Percentiles rank a stretch among this genome's conserved stretches.
Evolutionary conservation across 1,139 yeast species (phyloP).

Genomic region (Schizosaccharomyces versatilis): DNA sequence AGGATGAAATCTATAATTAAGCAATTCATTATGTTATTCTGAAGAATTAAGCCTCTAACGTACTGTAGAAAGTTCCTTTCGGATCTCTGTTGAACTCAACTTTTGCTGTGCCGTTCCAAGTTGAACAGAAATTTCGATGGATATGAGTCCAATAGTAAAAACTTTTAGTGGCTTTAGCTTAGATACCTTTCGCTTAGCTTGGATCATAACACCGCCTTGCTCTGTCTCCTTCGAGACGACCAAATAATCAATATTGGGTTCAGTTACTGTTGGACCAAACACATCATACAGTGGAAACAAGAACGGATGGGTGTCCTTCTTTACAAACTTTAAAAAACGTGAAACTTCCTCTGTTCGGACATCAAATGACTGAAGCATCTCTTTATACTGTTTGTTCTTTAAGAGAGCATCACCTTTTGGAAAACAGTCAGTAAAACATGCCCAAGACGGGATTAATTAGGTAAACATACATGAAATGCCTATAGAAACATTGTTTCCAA

Average conservation of each 20-base stretch:
- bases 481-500: slow-evolving; percentile 39
- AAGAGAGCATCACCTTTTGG: slow-evolving; percentile 34
- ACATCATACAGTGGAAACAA: slow-evolving; percentile 52
- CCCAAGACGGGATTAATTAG: not conserved
- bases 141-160: slow-evolving; percentile 21
- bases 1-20: too few species aligned
- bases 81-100: slow-evolving; percentile 53
- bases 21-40: too few species aligned
- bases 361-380: slow-evolving; percentile 38
- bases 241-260: slow-evolving; percentile 52
- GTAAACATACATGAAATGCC: slow-evolving; percentile 36
- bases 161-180: too few species aligned
- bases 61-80: slow-evolving; percentile 15
- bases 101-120: slow-evolving; percentile 45
- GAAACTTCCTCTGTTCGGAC: slow-evolving; percentile 28
- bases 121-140: slow-evolving; percentile 22
- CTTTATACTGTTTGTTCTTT: slow-evolving; percentile 49
- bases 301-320: slow-evolving; percentile 25
- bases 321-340: slow-evolving; percentile 28
- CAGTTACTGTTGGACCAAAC: slow-evolving; percentile 85
- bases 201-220: slow-evolving; percentile 53
- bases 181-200: slow-evolving; percentile 28
- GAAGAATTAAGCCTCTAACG: too few species aligned
- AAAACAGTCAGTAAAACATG: not conserved
- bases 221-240: slow-evolving; percentile 63